phyloP scores from a whole-genome alignment of 2,329 filamentous ascomycete species.

The Scleromitrula shiraiana region DNA sequence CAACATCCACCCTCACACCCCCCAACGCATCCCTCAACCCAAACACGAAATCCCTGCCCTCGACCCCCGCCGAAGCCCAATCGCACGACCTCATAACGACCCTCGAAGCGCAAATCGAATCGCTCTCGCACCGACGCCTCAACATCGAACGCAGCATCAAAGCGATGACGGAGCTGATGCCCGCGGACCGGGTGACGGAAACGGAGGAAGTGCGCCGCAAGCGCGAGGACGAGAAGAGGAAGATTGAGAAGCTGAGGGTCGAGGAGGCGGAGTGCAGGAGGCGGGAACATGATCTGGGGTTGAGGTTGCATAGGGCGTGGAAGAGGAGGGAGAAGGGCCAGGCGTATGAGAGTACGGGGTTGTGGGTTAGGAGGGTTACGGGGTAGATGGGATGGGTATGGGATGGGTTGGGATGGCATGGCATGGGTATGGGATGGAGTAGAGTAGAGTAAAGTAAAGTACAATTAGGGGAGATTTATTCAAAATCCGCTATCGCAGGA shows the following conservation, averaged over 20 bases:
- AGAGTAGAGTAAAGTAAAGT: background rate
- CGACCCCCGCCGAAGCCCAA: slow-evolving; percentile 50
- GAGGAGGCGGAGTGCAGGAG: slow-evolving; percentile 67
- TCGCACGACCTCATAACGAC: slow-evolving; percentile 57
- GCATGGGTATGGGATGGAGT: background rate
- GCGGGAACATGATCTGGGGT: slow-evolving; percentile 70
- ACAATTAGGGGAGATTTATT: too few species aligned
- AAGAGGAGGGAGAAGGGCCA: slow-evolving; percentile 65
- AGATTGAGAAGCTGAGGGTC: slow-evolving; percentile 55
- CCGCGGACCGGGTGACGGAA: slow-evolving; percentile 58
- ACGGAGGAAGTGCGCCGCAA: slow-evolving; percentile 57
- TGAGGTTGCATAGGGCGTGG: slow-evolving; percentile 66
- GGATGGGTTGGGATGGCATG: background rate
- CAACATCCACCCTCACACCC: slow-evolving; percentile 10
- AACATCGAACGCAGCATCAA: slow-evolving; percentile 67
- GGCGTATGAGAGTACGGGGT: slow-evolving; percentile 54
- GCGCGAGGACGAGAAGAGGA: slow-evolving; percentile 47
- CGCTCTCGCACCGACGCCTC: slow-evolving; percentile 56
- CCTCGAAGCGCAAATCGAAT: slow-evolving; percentile 57
- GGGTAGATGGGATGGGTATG: slow-evolving; percentile 18
- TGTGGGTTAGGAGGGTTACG: slow-evolving; percentile 77
- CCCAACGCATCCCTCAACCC: slow-evolving; percentile 17
- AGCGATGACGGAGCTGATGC: slow-evolving; percentile 73
- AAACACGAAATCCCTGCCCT: slow-evolving; percentile 53
- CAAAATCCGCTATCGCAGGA: too few species aligned